These are phyloP conservation scores for Austroboletus festivus DNA, from an alignment of 768 basidiomycete species.

Conservation along the genomic window DNA sequence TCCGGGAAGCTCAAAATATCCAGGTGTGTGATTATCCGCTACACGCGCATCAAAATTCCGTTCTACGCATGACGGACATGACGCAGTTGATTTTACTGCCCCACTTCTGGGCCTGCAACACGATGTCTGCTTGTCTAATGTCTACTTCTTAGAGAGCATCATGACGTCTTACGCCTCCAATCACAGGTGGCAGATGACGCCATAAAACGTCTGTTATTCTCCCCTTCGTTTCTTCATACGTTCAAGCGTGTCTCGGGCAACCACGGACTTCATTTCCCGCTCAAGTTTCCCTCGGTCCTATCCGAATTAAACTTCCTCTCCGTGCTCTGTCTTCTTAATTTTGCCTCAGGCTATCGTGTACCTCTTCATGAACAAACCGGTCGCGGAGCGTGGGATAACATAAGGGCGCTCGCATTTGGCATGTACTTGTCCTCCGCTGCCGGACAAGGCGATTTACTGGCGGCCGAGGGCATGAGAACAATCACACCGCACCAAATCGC, in stretches of 20 bases:
- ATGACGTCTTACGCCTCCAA: constrained; percentile 9
- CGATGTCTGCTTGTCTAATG: neutral
- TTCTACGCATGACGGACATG: neutral
- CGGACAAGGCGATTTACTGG: constrained; percentile 55
- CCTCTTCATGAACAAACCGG: constrained; percentile 69
- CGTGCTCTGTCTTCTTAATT: constrained; percentile 75
- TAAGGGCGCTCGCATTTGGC: constrained; percentile 69
- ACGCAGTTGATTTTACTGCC: neutral
- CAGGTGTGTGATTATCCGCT: constrained; percentile 47
- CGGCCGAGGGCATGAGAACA: constrained; percentile 61
- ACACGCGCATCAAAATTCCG: constrained; percentile 3
- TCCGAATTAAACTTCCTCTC: constrained; percentile 84
- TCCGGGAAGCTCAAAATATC: constrained; percentile 48
- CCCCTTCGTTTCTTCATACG: constrained; percentile 59
- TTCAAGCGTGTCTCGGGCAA: constrained; percentile 57
- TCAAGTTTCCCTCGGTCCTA: constrained; percentile 69
- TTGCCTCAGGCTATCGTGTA: constrained; percentile 76
- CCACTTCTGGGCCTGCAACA: neutral
- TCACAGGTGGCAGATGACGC: constrained; percentile 53
- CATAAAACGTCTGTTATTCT: constrained; percentile 61
- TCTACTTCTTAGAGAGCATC: neutral
- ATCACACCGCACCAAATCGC: constrained; percentile 59
- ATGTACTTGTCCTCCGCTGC: constrained; percentile 65
- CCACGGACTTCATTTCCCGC: constrained; percentile 74
- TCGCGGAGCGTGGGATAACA: constrained; percentile 82